A percentile compares a stretch with the other conserved stretches of the same genome.
phyloP scores from a whole-genome alignment of 169 alveolate genomes.

The Cytauxzoon felis region DNA sequence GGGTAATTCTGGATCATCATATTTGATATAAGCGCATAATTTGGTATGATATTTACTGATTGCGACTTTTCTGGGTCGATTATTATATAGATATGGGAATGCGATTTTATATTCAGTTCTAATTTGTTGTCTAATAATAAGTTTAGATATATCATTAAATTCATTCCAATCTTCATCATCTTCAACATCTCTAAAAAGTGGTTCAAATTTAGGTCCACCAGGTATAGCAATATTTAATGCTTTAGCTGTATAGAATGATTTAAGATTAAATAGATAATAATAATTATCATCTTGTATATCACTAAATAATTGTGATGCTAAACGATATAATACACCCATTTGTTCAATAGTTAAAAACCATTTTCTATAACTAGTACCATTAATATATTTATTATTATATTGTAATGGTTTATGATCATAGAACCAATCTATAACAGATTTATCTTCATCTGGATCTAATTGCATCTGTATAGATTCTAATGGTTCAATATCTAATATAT shows the following conservation, averaged over 20 bases:
- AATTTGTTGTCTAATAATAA: conserved; percentile 91
- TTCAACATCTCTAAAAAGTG: conserved; percentile 92
- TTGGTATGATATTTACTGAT: conserved; percentile 83
- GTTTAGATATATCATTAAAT: conserved; percentile 97
- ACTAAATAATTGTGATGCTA: conserved; percentile 94
- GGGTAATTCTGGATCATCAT: conserved; percentile 88
- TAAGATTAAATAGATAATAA: conserved; percentile 94
- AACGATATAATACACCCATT: conserved; percentile 95
- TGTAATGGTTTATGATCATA: conserved; percentile 83
- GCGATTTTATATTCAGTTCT: conserved; percentile 99
- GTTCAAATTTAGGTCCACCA: conserved; percentile 99
- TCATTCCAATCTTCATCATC: conserved; percentile 99
- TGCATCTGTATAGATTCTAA: conserved; percentile 97
- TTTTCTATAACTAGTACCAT: conserved; percentile 88
- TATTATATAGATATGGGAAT: conserved; percentile 98
- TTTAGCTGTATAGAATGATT: conserved; percentile 98
- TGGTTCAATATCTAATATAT: conserved; percentile 97
- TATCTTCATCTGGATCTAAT: conserved; percentile 97
- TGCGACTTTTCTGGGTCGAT: conserved; percentile 91
- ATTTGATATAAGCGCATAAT: conserved; percentile 83
- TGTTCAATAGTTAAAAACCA: conserved; percentile 94
- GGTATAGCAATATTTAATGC: conserved; percentile 99
- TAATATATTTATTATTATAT: conserved; percentile 66
- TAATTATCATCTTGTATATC: conserved; percentile 95
- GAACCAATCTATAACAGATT: conserved; percentile 97